Conservation (phyloP, 352 stramenopile genomes). For the Phytophthora multivora region DNA sequence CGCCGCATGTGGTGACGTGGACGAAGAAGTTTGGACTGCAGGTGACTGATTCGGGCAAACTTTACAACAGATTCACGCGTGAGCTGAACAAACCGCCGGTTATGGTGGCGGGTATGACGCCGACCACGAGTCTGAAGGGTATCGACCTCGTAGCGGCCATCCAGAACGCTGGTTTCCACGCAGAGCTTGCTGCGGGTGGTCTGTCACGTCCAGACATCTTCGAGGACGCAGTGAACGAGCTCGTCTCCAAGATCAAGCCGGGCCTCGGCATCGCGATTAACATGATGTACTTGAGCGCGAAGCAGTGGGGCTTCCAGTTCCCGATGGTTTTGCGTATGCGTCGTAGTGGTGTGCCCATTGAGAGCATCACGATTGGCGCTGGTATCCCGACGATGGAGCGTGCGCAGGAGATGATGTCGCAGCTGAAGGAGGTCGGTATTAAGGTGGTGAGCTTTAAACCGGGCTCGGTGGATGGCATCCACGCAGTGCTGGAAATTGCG, state of each 20-base stretch:
- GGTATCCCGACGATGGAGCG: conserved; percentile 84
- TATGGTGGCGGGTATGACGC: conserved; percentile 86
- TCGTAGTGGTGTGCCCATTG: conserved; percentile 78
- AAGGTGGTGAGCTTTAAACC: conserved; percentile 86
- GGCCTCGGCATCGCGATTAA: conserved; percentile 83
- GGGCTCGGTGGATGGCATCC: conserved; percentile 77
- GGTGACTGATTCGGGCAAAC: conserved; percentile 50
- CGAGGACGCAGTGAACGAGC: conserved; percentile 60
- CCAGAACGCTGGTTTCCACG: conserved; percentile 82
- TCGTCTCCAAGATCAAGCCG: conserved; percentile 75
- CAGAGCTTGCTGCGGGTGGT: conserved; percentile 79
- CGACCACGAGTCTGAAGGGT: conserved; percentile 57
- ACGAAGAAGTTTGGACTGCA: conserved; percentile 53
- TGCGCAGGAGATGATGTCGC: conserved; percentile 77
- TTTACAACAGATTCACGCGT: conserved; percentile 75
- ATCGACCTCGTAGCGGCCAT: conserved; percentile 84
- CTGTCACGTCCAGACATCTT: conserved; percentile 77
- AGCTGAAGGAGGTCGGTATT: conserved; percentile 70
- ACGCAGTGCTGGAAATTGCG: conserved; percentile 82
- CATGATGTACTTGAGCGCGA: conserved; percentile 91
- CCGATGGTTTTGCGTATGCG: conserved; percentile 86
- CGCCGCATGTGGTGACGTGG: conserved; percentile 42
- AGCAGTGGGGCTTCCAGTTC: conserved; percentile 92
- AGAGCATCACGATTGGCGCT: conserved; percentile 88
- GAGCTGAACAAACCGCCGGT: conserved; percentile 80